A percentile compares a stretch with the other conserved stretches of the same genome.
phyloP scores from a whole-genome alignment of 805 yeast genomes.

The Komagataella phaffii region DNA sequence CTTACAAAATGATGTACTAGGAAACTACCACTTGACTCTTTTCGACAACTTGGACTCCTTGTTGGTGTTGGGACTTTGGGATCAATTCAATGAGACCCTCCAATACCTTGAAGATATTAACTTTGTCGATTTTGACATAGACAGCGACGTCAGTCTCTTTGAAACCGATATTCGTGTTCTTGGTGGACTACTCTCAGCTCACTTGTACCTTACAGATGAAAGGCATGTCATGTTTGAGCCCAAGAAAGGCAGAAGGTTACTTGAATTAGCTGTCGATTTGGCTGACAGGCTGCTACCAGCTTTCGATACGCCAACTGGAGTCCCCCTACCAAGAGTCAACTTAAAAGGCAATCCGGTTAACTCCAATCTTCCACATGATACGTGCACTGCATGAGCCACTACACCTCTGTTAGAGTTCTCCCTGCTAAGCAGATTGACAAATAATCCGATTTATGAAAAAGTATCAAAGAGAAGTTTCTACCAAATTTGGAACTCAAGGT shows the following conservation, averaged over 20 bases:
- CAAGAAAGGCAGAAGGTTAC: slow-evolving; percentile 58
- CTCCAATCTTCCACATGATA: slow-evolving; percentile 35
- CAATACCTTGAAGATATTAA: neutral
- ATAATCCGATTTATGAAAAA: slow-evolving; percentile 56
- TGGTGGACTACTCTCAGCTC: slow-evolving; percentile 75
- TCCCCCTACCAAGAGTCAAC: slow-evolving; percentile 77
- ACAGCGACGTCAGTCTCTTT: slow-evolving; percentile 75
- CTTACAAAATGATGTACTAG: slow-evolving; percentile 70
- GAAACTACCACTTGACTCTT: slow-evolving; percentile 68
- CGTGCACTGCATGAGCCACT: slow-evolving; percentile 82
- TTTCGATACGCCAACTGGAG: slow-evolving; percentile 44
- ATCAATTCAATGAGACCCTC: slow-evolving; percentile 26
- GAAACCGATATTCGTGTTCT: slow-evolving; percentile 73
- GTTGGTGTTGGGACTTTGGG: slow-evolving; percentile 55
- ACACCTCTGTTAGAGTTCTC: slow-evolving; percentile 75
- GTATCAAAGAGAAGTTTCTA: slow-evolving; percentile 50
- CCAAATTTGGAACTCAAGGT: slow-evolving; percentile 57
- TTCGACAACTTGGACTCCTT: slow-evolving; percentile 73
- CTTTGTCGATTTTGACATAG: slow-evolving; percentile 37
- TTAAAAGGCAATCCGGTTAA: slow-evolving; percentile 40
- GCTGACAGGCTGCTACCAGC: slow-evolving; percentile 64
- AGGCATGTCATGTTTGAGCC: slow-evolving; percentile 24
- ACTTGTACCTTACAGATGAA: slow-evolving; percentile 48
- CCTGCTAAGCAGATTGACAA: slow-evolving; percentile 59
- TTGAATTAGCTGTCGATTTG: slow-evolving; percentile 58